phyloP scores from a whole-genome alignment of 2,329 filamentous ascomycete genomes.

The Thermothelomyces thermophilus region DNA sequence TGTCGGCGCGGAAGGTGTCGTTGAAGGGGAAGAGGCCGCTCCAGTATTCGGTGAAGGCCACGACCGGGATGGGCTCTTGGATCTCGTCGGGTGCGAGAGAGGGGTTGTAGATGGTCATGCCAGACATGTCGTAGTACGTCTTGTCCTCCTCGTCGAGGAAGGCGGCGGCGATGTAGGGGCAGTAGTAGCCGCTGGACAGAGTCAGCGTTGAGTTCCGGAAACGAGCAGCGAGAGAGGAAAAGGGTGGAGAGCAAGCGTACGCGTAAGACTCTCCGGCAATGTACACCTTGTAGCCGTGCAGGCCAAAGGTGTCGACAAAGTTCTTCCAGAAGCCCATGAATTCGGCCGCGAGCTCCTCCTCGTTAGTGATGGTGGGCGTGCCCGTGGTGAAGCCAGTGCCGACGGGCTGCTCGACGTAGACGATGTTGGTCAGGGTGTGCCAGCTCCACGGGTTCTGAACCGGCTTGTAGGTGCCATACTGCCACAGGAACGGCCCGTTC shows the following conservation, averaged over 20 bases:
- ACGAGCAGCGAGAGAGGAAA: not conserved
- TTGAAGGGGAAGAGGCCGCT: constrained; percentile 57
- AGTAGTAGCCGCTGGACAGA: constrained; percentile 45
- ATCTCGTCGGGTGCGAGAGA: constrained; percentile 47
- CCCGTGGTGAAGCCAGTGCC: constrained; percentile 65
- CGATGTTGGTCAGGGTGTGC: constrained; percentile 68
- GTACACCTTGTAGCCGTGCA: constrained; percentile 63
- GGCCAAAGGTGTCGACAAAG: constrained; percentile 63
- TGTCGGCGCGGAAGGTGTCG: constrained; percentile 45
- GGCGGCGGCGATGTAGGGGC: constrained; percentile 65
- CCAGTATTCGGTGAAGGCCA: constrained; percentile 57
- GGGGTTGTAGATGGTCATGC: constrained; percentile 68
- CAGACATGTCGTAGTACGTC: constrained; percentile 60
- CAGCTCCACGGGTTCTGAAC: constrained; percentile 64
- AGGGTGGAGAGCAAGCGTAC: constrained; percentile 15
- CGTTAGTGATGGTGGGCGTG: constrained; percentile 54
- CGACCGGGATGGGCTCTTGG: constrained; percentile 41
- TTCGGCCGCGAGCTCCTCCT: constrained; percentile 62
- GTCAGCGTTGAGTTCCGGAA: not conserved
- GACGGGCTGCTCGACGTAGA: constrained; percentile 67
- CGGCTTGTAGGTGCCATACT: constrained; percentile 61
- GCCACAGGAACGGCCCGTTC: constrained; percentile 68
- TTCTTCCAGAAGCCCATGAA: constrained; percentile 76
- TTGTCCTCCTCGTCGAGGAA: constrained; percentile 63
- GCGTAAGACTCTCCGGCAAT: constrained; percentile 68